Evolutionary conservation across 345 rosid species (phyloP).

Genomic region (Euphorbia lathyris): DNA sequence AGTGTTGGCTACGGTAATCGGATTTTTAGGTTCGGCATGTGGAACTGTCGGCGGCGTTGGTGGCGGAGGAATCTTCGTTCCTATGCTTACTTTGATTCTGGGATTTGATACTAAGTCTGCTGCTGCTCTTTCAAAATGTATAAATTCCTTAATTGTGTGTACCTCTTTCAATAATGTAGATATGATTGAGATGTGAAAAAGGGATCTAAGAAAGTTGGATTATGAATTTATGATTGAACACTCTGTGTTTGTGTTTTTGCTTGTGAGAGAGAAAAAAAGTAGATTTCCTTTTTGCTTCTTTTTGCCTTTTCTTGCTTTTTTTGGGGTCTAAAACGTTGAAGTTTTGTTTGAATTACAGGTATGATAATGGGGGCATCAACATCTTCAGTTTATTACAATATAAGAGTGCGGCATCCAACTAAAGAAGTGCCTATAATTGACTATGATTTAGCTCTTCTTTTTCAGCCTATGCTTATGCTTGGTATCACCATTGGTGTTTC

Average conservation of each 20-base stretch:
- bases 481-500: constrained; percentile 91
- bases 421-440: constrained; percentile 86
- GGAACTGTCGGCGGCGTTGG: constrained; percentile 98
- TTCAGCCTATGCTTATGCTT: constrained; percentile 92
- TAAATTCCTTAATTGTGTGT: background rate
- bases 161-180: background rate
- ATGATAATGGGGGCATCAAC: constrained; percentile 98
- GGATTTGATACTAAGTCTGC: constrained; percentile 95
- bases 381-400: constrained; percentile 90
- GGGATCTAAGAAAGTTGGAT: background rate
- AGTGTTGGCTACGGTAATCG: constrained; percentile 67
- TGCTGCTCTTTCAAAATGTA: constrained; percentile 96
- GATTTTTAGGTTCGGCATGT: constrained; percentile 86
- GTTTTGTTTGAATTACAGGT: constrained; percentile 39
- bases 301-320: no score
- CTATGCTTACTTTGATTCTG: constrained; percentile 86
- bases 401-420: constrained; percentile 79
- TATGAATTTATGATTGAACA: background rate
- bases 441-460: constrained; percentile 81
- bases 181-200: background rate
- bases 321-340: no score
- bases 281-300: background rate
- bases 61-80: constrained; percentile 96
- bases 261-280: background rate
- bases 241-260: background rate